Percentiles rank a stretch among this genome's conserved stretches.
Evolutionary conservation across 2,329 filamentous ascomycete species (phyloP).

Genomic region (Epichloe gansuensis): DNA sequence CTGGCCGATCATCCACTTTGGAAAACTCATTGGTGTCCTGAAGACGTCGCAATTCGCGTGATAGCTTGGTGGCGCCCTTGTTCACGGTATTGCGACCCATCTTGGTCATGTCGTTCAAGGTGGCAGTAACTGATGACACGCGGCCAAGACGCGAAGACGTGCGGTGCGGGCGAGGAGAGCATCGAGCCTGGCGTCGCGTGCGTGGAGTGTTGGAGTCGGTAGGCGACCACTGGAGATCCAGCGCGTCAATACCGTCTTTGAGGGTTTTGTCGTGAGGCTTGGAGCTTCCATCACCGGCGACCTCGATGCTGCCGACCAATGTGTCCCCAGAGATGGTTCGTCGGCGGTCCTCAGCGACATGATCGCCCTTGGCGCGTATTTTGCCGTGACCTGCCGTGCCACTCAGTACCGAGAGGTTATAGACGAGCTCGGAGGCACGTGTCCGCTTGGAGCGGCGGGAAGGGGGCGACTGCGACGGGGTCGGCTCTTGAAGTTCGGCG

Average conservation of each 20-base stretch:
- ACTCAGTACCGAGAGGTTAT: conserved; percentile 52
- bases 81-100: conserved; percentile 42
- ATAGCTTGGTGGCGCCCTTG: conserved; percentile 31
- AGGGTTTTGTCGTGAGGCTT: conserved; percentile 6
- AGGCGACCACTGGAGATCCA: conserved; percentile 31
- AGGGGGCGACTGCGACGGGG: conserved; percentile 12
- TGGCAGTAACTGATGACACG: conserved; percentile 32
- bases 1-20: conserved; percentile 43
- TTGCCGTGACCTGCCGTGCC: conserved; percentile 50
- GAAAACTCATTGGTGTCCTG: conserved; percentile 51
- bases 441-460: conserved; percentile 39
- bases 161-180: conserved; percentile 23
- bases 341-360: conserved; percentile 30
- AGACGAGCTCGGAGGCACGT: conserved; percentile 44
- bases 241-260: conserved; percentile 27
- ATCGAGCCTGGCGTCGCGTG: conserved; percentile 19
- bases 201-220: conserved; percentile 23
- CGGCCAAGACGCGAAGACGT: conserved; percentile 26
- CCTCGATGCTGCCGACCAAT: conserved; percentile 16
- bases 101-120: conserved; percentile 45
- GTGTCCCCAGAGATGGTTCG: conserved; percentile 32
- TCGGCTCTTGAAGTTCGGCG: conserved; percentile 16
- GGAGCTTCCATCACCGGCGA: conserved; percentile 9
- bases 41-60: conserved; percentile 46
- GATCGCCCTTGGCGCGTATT: conserved; percentile 38